Percentiles rank a stretch among this genome's conserved stretches.
Evolutionary conservation across 768 basidiomycete species (phyloP).

Genomic region (Lentinus brumalis): DNA sequence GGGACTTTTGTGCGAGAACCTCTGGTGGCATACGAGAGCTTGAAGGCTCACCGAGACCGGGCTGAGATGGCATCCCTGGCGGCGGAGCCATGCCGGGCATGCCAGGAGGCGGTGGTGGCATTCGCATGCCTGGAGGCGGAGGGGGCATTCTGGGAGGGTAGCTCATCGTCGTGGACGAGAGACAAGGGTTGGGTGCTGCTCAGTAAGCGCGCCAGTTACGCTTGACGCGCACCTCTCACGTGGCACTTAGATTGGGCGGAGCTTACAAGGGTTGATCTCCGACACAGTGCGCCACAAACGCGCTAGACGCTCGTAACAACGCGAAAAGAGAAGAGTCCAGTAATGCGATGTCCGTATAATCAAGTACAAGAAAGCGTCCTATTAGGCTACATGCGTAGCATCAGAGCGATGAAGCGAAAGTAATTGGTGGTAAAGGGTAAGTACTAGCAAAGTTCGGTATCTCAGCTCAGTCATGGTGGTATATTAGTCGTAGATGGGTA

Average conservation of each 20-base stretch:
- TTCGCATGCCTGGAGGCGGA: slow-evolving; percentile 44
- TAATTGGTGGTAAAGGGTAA: no score
- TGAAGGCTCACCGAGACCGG: slow-evolving; percentile 36
- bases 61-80: slow-evolving; percentile 36
- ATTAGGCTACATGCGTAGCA: background rate
- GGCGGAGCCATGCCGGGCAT: slow-evolving; percentile 38
- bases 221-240: slow-evolving; percentile 17
- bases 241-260: background rate
- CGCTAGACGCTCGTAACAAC: background rate
- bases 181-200: slow-evolving; percentile 13
- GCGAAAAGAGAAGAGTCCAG: background rate
- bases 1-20: slow-evolving; percentile 86
- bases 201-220: slow-evolving; percentile 13
- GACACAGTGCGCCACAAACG: background rate
- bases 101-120: slow-evolving; percentile 42
- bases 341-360: background rate
- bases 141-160: slow-evolving; percentile 57
- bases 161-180: slow-evolving; percentile 43
- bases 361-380: background rate
- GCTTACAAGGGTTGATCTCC: background rate
- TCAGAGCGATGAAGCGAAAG: no score
- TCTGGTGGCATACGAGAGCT: slow-evolving; percentile 55
- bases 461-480: background rate
- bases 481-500: slow-evolving; percentile 68
- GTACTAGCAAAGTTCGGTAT: background rate